A percentile compares a stretch with the other conserved stretches of the same genome.
Evolutionary conservation across 805 yeast species (phyloP).

Genomic region (Middelhovenomyces tepae): DNA sequence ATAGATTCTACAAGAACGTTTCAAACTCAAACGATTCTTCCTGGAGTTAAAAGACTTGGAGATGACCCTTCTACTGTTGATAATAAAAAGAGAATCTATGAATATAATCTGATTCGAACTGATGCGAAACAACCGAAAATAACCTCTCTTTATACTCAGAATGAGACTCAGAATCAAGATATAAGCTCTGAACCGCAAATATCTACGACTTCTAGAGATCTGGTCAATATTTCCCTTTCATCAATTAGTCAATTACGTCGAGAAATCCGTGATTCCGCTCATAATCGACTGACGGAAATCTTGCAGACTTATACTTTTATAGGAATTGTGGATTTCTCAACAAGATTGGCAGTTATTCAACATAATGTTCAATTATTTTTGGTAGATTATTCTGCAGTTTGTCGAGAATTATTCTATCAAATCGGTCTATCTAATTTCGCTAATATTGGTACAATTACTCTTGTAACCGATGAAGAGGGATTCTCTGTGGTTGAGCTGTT

Average conservation of each 20-base stretch:
- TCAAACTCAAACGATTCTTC: conserved; percentile 50
- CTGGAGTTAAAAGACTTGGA: conserved; percentile 16
- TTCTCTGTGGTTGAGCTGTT: conserved; percentile 17
- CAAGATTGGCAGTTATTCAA: conserved; percentile 75
- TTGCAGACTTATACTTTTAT: conserved; percentile 65
- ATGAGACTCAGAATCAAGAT: conserved; percentile 7
- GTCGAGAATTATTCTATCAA: conserved; percentile 71
- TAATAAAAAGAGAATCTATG: conserved; percentile 35
- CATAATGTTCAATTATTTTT: conserved; percentile 67
- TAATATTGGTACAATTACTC: conserved; percentile 59
- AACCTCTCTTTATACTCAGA: conserved; percentile 28
- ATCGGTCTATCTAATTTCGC: conserved; percentile 67
- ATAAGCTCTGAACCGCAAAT: no score
- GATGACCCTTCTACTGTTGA: conserved; percentile 3
- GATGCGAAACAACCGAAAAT: conserved; percentile 56
- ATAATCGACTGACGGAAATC: conserved; percentile 52
- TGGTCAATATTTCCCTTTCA: conserved; percentile 10
- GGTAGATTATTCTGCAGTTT: conserved; percentile 69
- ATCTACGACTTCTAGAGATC: no score
- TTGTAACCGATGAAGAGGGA: conserved; percentile 21
- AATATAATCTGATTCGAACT: conserved; percentile 61
- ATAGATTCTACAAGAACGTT: conserved; percentile 64
- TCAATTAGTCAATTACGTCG: conserved; percentile 45
- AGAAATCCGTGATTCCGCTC: conserved; percentile 38
- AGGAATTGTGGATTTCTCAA: conserved; percentile 68